A percentile compares a stretch with the other conserved stretches of the same genome.
Conservation (phyloP, 495 filamentous ascomycete species). For the Aspergillus carlsbadensis region DNA sequence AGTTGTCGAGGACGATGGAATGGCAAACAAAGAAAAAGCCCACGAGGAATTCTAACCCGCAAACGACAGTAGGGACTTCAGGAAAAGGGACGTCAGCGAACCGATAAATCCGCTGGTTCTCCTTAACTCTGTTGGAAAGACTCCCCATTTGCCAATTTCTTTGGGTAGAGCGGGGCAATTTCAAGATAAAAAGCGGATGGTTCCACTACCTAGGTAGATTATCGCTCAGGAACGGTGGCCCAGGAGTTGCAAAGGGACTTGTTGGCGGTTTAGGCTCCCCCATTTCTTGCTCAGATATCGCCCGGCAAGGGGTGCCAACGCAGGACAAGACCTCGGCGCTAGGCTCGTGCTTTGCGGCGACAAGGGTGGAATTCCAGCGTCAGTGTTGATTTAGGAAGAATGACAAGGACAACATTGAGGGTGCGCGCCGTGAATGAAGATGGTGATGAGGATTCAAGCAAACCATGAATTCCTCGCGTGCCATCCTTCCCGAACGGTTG, state of each 20-base stretch:
- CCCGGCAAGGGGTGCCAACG: too few species aligned
- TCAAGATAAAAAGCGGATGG: background rate
- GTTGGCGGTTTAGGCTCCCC: background rate
- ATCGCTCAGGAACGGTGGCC: background rate
- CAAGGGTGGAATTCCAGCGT: background rate
- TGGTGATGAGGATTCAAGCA: background rate
- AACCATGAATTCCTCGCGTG: slow-evolving; percentile 11
- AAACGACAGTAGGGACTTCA: background rate
- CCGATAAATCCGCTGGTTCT: background rate
- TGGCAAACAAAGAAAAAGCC: background rate
- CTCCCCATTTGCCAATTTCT: background rate
- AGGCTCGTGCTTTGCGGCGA: background rate
- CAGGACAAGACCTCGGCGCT: background rate
- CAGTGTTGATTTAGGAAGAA: too few species aligned
- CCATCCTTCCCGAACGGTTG: slow-evolving; percentile 13
- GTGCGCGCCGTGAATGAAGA: too few species aligned
- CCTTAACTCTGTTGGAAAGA: background rate
- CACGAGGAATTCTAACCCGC: background rate
- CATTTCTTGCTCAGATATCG: background rate
- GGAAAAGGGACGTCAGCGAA: slow-evolving; percentile 5
- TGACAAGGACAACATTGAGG: too few species aligned
- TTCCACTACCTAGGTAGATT: too few species aligned
- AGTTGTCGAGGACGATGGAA: background rate
- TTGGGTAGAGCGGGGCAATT: background rate
- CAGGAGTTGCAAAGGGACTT: too few species aligned